Base-by-base conservation (phyloP, 2,329 filamentous ascomycete species). In the Epichloe bromicola region DNA sequence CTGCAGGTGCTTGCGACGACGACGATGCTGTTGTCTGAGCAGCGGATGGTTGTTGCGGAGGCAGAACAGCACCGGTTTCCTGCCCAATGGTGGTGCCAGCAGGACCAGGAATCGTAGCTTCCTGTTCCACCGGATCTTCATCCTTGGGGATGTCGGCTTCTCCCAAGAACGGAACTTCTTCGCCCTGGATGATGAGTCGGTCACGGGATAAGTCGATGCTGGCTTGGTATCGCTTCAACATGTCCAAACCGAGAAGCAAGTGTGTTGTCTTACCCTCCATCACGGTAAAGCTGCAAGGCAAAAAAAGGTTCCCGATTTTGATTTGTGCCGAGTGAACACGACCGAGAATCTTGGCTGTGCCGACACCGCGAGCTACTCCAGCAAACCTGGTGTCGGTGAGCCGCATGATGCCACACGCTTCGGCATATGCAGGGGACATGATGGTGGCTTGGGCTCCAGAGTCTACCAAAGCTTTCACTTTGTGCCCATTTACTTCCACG, bases 251-350 rank as follows among this genome's bases (percentile, higher is more conserved):
- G 12, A 98, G 79, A 2, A 98, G 78, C 17, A 98, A 75, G 65
- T 97, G 93, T 23, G 98, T 93, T 49, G 88, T 83, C 69, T 97
- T 98, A 57, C 93, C 93, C 70, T 98, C 93, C 93, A 98, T 98
- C 63, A 98, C 93, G 3, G 93, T 98, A 67, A 98, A 98, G 53
- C 89, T 93, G 70, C 90, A 97, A 3, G 91, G 85, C 59, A 98
- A 74, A 64, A 88, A 89, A 55, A 91, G 79, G 41, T 78, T 81
- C 49, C 91, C 93, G 58, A 98, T 93, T 67, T 88, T 91, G 67
- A 98, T 94, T 67, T 91, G 88, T 10, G 93, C 93, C 20, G 88
- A 88, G 67, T 98, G 93, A 3, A 98, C 93, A 49, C 93, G 87
- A 34, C 93, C 93, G 19, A 98, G 83, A 59, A 98, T 97, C 52